phyloP scores from a whole-genome alignment of 208 protist genomes.

The Leishmania lainsoni region DNA sequence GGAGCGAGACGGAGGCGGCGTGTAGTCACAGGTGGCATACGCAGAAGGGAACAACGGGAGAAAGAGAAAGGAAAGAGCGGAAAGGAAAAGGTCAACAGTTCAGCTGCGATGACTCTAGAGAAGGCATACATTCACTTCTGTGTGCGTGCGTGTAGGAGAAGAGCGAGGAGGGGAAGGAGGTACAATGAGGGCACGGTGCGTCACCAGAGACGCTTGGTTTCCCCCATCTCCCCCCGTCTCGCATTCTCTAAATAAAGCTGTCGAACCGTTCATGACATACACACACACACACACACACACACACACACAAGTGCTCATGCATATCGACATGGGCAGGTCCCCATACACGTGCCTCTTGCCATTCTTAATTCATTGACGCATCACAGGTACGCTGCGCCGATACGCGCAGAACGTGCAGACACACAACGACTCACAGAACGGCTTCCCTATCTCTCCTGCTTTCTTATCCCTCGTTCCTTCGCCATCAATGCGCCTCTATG shows the following conservation, averaged over 20 bases:
- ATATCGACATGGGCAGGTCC: not conserved
- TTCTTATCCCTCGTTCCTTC: not conserved
- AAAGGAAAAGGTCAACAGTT: not conserved
- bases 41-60: not conserved
- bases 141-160: not conserved
- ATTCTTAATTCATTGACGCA: slow-evolving; percentile 25
- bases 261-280: not conserved
- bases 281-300: not conserved
- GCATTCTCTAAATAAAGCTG: not conserved
- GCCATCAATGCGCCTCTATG: not conserved
- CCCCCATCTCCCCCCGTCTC: not conserved
- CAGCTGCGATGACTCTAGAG: slow-evolving; percentile 34
- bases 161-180: not conserved
- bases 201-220: not conserved
- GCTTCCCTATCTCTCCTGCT: not conserved
- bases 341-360: not conserved
- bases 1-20: not conserved
- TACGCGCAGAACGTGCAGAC: not conserved
- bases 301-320: not conserved
- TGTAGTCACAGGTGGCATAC: not conserved
- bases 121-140: not conserved
- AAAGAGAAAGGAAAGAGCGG: not conserved
- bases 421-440: slow-evolving; percentile 27
- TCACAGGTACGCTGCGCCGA: slow-evolving; percentile 1
- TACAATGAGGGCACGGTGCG: not conserved